A percentile compares a stretch with the other conserved stretches of the same genome.
These are phyloP conservation scores for Tylopilus cervinicoccineus DNA, from an alignment of 768 basidiomycete species.

Conservation along the genomic window DNA sequence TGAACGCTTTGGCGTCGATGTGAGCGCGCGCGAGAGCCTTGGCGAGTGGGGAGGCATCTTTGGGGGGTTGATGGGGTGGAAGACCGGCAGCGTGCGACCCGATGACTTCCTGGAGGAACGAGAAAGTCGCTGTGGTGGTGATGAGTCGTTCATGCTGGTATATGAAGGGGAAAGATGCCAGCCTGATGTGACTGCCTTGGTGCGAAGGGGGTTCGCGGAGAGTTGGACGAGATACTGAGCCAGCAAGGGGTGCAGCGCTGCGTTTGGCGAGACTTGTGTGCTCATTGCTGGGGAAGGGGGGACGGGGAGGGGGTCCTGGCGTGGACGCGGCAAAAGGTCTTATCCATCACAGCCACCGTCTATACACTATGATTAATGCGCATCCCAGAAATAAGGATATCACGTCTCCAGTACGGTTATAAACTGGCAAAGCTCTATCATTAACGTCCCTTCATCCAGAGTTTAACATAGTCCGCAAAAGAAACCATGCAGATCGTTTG, in stretches of 20 bases:
- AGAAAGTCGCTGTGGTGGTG: constrained; percentile 41
- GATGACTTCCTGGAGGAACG: constrained; percentile 77
- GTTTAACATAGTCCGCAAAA: constrained; percentile 93
- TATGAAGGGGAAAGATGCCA: constrained; percentile 10
- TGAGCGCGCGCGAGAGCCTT: constrained; percentile 54
- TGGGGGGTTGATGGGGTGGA: constrained; percentile 46
- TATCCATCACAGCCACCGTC: too few species aligned
- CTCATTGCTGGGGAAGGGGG: constrained; percentile 34
- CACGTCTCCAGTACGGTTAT: constrained; percentile 21
- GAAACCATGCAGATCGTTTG: constrained; percentile 99
- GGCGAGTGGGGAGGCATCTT: constrained; percentile 50
- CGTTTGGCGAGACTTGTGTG: constrained; percentile 15
- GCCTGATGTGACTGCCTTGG: constrained; percentile 78
- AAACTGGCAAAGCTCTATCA: constrained; percentile 12
- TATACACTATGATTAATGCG: constrained; percentile 15
- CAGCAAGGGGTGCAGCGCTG: constrained; percentile 45
- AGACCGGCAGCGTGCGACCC: constrained; percentile 67
- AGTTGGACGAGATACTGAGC: constrained; percentile 70
- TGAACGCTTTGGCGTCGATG: constrained; percentile 66
- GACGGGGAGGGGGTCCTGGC: background rate
- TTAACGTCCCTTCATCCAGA: constrained; percentile 56
- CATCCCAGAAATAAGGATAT: constrained; percentile 18
- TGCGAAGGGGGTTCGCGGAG: constrained; percentile 65
- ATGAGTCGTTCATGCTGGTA: background rate
- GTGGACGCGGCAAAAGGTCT: too few species aligned